Percentiles rank a stretch among this genome's conserved stretches.
phyloP scores from a whole-genome alignment of 768 basidiomycete species.

The Hypsizygus marmoreus region DNA sequence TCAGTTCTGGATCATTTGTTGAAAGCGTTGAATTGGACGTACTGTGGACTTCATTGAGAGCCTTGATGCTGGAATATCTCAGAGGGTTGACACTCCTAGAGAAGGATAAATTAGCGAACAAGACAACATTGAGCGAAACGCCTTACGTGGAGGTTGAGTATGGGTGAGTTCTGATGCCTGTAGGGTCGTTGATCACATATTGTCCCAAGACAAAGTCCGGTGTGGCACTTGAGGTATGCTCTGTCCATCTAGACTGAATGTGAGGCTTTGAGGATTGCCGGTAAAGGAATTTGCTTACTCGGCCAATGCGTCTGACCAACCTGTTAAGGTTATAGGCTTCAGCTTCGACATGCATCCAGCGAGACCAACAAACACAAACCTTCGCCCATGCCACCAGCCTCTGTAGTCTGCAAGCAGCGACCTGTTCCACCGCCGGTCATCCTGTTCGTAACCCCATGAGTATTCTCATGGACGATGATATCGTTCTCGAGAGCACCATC shows the following conservation, averaged over 20 bases:
- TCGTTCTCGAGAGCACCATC: slow-evolving; percentile 61
- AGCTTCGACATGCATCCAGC: neutral
- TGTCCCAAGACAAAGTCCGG: slow-evolving; percentile 38
- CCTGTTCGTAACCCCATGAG: slow-evolving; percentile 43
- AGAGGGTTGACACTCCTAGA: slow-evolving; percentile 42
- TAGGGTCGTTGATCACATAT: slow-evolving; percentile 46
- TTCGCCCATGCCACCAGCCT: slow-evolving; percentile 62
- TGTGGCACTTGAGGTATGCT: slow-evolving; percentile 31
- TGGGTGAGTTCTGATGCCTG: slow-evolving; percentile 50
- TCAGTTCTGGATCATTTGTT: neutral
- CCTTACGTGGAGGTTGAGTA: slow-evolving; percentile 46
- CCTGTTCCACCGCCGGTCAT: slow-evolving; percentile 52
- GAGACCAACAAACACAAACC: slow-evolving; percentile 13
- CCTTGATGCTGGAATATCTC: slow-evolving; percentile 40
- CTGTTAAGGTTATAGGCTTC: slow-evolving; percentile 1
- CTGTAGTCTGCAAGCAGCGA: slow-evolving; percentile 54
- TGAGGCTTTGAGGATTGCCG: neutral
- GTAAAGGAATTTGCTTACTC: slow-evolving; percentile 18
- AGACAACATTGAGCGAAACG: neutral
- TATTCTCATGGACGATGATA: slow-evolving; percentile 41
- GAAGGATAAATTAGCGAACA: neutral
- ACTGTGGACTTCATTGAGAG: slow-evolving; percentile 47
- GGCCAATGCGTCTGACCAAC: slow-evolving; percentile 47
- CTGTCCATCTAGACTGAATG: slow-evolving; percentile 32
- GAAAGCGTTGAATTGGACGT: slow-evolving; percentile 18